These are phyloP conservation scores for Oryza glumipatula DNA, from an alignment of 176 grass and related monocot species.

Conservation along the genomic window DNA sequence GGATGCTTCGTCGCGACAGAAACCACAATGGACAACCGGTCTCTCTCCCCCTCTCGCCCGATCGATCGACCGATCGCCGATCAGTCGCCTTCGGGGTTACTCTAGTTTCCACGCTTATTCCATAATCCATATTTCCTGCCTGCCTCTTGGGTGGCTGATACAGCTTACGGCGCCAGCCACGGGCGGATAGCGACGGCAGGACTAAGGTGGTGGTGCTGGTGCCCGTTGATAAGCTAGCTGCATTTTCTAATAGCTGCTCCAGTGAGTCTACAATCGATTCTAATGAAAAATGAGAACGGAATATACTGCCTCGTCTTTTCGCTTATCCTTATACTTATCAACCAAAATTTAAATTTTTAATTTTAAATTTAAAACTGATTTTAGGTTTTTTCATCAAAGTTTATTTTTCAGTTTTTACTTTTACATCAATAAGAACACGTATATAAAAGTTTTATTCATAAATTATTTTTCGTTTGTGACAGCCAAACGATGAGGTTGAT, in stretches of 20 bases:
- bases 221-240: background rate
- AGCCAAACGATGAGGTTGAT: too few species aligned
- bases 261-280: too few species aligned
- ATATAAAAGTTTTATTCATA: too few species aligned
- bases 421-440: too few species aligned
- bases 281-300: too few species aligned
- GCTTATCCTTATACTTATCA: too few species aligned
- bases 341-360: too few species aligned
- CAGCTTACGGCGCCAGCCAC: background rate
- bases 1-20: constrained; percentile 42
- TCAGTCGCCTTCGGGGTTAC: background rate
- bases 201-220: background rate
- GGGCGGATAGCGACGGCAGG: background rate
- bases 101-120: background rate
- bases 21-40: background rate
- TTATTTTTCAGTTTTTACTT: too few species aligned
- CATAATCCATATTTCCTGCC: constrained; percentile 1
- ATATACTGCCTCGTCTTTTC: too few species aligned
- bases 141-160: background rate
- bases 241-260: background rate
- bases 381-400: too few species aligned
- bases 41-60: background rate
- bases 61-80: background rate
- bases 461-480: too few species aligned
- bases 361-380: too few species aligned